Percentiles rank a stretch among this genome's conserved stretches.
These are phyloP conservation scores for Moricandia arvensis DNA, from an alignment of 345 rosid genomes.

Conservation along the genomic window DNA sequence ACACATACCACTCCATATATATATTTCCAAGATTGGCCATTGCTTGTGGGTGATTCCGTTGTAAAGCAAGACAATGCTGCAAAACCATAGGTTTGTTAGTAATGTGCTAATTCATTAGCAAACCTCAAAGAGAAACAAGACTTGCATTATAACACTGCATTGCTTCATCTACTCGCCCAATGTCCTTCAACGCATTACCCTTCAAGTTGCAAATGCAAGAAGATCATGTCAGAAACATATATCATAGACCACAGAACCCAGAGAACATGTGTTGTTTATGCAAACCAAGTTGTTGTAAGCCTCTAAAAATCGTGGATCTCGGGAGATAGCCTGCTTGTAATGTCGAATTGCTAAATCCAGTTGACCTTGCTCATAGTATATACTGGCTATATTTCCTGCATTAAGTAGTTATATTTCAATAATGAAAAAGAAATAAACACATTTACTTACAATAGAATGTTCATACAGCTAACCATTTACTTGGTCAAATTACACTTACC, in stretches of 20 bases:
- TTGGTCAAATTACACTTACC: conserved; percentile 55
- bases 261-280: conserved; percentile 5
- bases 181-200: conserved; percentile 98
- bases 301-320: conserved; percentile 86
- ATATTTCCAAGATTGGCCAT: conserved; percentile 96
- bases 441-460: conserved; percentile 15
- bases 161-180: conserved; percentile 92
- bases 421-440: background rate
- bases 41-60: conserved; percentile 94
- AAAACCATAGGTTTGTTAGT: conserved; percentile 28
- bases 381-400: conserved; percentile 90
- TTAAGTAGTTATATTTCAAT: background rate
- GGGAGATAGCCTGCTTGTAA: conserved; percentile 80
- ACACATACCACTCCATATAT: conserved; percentile 90
- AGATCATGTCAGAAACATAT: conserved; percentile 8
- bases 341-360: conserved; percentile 81
- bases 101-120: conserved; percentile 17
- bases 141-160: conserved; percentile 88
- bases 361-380: conserved; percentile 85
- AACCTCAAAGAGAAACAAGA: conserved; percentile 6
- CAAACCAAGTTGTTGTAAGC: conserved; percentile 96
- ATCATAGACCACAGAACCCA: conserved; percentile 8
- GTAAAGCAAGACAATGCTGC: conserved; percentile 92
- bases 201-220: conserved; percentile 22
- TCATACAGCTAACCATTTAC: background rate